Percentiles rank a stretch among this genome's conserved stretches.
These are phyloP conservation scores for Neodidymelliopsis sp. DNA, from an alignment of 2,329 filamentous ascomycete species.

Conservation along the genomic window DNA sequence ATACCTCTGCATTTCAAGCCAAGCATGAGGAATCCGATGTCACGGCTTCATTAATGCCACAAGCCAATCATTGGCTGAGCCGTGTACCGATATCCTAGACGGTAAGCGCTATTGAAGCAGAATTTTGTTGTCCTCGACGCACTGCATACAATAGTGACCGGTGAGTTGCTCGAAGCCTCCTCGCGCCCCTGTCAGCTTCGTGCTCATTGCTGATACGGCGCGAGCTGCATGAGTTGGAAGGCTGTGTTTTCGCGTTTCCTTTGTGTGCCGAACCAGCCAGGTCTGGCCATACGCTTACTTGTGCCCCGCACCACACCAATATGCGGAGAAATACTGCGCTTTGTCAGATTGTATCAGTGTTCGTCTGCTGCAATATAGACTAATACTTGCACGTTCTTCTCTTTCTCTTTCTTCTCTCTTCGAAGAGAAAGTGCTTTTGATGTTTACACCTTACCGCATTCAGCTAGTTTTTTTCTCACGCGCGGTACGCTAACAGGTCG, in stretches of 20 bases:
- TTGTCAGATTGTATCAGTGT: background rate
- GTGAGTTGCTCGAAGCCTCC: conserved; percentile 13
- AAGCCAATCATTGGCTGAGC: background rate
- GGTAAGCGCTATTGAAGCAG: conserved; percentile 8
- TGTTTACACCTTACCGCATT: conserved; percentile 3
- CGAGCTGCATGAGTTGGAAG: conserved; percentile 7
- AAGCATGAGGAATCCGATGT: too few relatives aligned
- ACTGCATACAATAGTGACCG: conserved; percentile 1
- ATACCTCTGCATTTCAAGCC: too few relatives aligned
- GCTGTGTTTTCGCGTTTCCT: conserved; percentile 13
- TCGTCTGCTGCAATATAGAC: conserved; percentile 4
- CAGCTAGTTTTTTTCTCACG: background rate
- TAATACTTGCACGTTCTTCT: background rate
- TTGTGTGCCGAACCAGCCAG: conserved; percentile 8
- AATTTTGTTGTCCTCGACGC: background rate
- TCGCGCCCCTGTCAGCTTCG: conserved; percentile 12
- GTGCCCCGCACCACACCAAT: conserved; percentile 13
- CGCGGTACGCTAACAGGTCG: background rate
- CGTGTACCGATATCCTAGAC: background rate
- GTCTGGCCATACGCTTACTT: conserved; percentile 14
- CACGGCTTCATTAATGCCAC: background rate
- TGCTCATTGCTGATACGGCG: conserved; percentile 17
- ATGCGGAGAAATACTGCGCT: conserved; percentile 11
- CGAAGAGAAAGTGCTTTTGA: background rate
- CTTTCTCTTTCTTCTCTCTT: background rate